Conservation (phyloP, 2,329 filamentous ascomycete genomes). For the Claviceps arundinis region DNA sequence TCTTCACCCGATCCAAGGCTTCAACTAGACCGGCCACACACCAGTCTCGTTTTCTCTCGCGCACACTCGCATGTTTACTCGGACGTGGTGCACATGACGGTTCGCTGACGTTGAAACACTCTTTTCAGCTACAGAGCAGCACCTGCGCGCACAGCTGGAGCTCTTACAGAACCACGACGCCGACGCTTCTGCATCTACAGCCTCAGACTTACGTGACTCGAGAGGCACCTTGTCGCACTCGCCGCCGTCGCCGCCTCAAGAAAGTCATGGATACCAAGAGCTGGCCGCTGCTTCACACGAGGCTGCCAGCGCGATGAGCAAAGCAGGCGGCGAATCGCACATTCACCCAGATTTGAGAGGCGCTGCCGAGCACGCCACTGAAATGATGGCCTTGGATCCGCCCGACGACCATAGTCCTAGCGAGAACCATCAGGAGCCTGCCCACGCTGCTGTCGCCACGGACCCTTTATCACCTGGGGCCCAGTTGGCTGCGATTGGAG, state of each 20-base stretch:
- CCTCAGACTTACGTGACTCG: conserved; percentile 17
- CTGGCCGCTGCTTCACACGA: conserved; percentile 22
- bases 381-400: conserved; percentile 26
- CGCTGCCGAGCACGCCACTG: conserved; percentile 14
- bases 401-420: conserved; percentile 20
- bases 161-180: conserved; percentile 27
- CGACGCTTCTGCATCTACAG: conserved; percentile 19
- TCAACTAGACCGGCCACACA: background rate
- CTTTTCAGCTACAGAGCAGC: conserved; percentile 21
- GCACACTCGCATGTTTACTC: background rate
- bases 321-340: conserved; percentile 29
- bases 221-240: conserved; percentile 17
- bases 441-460: conserved; percentile 17
- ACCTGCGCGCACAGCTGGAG: conserved; percentile 31
- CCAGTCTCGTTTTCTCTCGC: background rate
- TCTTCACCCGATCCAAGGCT: background rate
- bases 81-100: background rate
- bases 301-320: conserved; percentile 20
- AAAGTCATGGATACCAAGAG: conserved; percentile 34
- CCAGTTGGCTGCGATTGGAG: conserved; percentile 19
- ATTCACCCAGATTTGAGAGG: conserved; percentile 37
- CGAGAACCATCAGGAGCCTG: conserved; percentile 14
- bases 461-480: conserved; percentile 16
- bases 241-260: conserved; percentile 13
- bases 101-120: conserved; percentile 11